A percentile compares a stretch with the other conserved stretches of the same genome.
These are phyloP conservation scores for Lagenidium giganteum DNA, from an alignment of 352 stramenopile genomes.

Conservation along the genomic window DNA sequence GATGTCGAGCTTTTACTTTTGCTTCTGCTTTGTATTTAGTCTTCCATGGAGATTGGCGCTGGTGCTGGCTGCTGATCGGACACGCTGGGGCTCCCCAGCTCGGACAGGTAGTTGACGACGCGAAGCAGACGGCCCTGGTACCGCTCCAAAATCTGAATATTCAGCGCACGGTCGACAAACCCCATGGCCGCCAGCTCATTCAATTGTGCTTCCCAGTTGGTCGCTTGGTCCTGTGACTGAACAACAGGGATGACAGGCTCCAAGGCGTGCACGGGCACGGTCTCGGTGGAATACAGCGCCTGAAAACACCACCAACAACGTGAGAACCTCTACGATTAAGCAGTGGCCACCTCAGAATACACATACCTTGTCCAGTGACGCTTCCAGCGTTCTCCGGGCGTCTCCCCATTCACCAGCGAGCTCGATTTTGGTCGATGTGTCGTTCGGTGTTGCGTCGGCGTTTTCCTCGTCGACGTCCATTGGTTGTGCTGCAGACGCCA, in stretches of 20 bases:
- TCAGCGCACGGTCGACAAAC: slow-evolving; percentile 58
- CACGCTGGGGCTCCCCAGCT: no score
- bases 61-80: slow-evolving; percentile 4
- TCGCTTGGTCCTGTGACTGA: slow-evolving; percentile 34
- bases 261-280: slow-evolving; percentile 61
- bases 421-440: slow-evolving; percentile 8
- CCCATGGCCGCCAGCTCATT: slow-evolving; percentile 62
- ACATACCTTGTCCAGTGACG: slow-evolving; percentile 43
- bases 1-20: no score
- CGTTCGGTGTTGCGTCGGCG: no score
- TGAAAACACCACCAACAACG: slow-evolving; percentile 3
- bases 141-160: slow-evolving; percentile 66
- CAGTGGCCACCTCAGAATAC: neutral
- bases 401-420: slow-evolving; percentile 37
- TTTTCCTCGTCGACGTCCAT: neutral
- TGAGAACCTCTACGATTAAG: neutral
- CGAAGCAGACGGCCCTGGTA: slow-evolving; percentile 78
- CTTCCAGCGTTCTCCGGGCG: slow-evolving; percentile 37
- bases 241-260: slow-evolving; percentile 57
- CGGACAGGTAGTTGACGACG: slow-evolving; percentile 82
- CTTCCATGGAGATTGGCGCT: slow-evolving; percentile 31
- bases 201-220: slow-evolving; percentile 66
- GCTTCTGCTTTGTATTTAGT: slow-evolving; percentile 19
- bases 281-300: slow-evolving; percentile 25
- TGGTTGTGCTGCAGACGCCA: slow-evolving; percentile 17